Percentiles rank a stretch among this genome's conserved stretches.
phyloP scores from a whole-genome alignment of 257 asterid genomes.

The Ligustrum vulgare region DNA sequence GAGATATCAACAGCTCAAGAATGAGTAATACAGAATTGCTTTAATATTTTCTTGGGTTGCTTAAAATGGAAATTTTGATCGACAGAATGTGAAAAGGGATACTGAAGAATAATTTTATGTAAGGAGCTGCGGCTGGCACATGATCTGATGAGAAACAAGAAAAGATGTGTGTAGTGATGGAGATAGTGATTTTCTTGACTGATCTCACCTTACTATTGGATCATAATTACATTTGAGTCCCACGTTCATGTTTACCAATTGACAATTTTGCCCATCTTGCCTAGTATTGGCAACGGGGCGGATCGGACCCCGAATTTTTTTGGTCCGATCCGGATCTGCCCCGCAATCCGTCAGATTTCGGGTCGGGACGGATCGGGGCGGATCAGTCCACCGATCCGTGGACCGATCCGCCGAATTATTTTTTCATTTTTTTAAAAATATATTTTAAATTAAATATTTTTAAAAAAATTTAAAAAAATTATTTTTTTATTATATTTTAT shows the following conservation, averaged over 20 bases:
- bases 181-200: slow-evolving; percentile 17
- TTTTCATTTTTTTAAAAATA: no score
- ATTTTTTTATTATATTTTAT: no score
- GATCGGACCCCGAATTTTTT: no score
- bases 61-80: slow-evolving; percentile 5
- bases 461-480: no score
- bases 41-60: background rate
- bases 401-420: no score
- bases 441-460: no score
- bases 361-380: no score
- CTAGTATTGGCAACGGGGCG: no score
- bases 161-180: slow-evolving; percentile 11
- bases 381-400: no score
- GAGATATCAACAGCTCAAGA: background rate
- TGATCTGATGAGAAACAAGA: slow-evolving; percentile 9
- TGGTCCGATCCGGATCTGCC: no score
- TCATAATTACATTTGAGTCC: slow-evolving; percentile 18
- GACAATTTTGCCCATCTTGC: background rate
- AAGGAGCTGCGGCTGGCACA: slow-evolving; percentile 8
- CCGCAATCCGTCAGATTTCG: no score
- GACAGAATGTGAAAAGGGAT: slow-evolving; percentile 33
- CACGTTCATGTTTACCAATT: background rate
- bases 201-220: slow-evolving; percentile 8
- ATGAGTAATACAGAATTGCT: background rate
- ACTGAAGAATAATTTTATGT: slow-evolving; percentile 19